Evolutionary conservation across 2,329 filamentous ascomycete genomes (phyloP).

Genomic region (Fonsecaea nubica): DNA sequence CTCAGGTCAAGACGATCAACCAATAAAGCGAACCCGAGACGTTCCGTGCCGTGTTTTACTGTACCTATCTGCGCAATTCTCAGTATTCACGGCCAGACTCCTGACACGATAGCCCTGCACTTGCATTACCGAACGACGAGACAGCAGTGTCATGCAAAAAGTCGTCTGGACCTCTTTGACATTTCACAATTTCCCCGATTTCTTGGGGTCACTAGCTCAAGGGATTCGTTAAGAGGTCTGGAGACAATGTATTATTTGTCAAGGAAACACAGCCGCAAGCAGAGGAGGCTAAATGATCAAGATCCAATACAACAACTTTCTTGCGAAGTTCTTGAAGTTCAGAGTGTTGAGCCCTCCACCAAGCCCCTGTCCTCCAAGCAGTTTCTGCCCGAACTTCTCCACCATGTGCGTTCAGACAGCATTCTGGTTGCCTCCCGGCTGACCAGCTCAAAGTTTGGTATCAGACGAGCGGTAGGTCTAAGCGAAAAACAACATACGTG

Average conservation of each 20-base stretch:
- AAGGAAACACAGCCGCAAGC: constrained; percentile 38
- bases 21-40: neutral
- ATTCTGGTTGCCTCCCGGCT: constrained; percentile 46
- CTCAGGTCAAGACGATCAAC: neutral
- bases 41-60: neutral
- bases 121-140: neutral
- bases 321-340: constrained; percentile 51
- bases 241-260: constrained; percentile 44
- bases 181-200: constrained; percentile 49
- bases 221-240: constrained; percentile 42
- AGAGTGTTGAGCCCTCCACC: constrained; percentile 42
- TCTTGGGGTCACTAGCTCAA: constrained; percentile 47
- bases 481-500: constrained; percentile 54
- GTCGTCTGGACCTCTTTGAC: constrained; percentile 50
- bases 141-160: constrained; percentile 30
- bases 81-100: constrained; percentile 1
- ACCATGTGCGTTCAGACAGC: constrained; percentile 25
- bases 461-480: constrained; percentile 43
- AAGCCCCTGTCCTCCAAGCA: constrained; percentile 4
- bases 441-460: constrained; percentile 48
- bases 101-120: neutral
- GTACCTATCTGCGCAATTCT: neutral
- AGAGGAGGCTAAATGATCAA: constrained; percentile 40
- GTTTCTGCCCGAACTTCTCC: constrained; percentile 7
- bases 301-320: constrained; percentile 54